Evolutionary conservation across 371 early-diverging fungal genomes (phyloP).

Genomic region (Batkoa obscura): DNA sequence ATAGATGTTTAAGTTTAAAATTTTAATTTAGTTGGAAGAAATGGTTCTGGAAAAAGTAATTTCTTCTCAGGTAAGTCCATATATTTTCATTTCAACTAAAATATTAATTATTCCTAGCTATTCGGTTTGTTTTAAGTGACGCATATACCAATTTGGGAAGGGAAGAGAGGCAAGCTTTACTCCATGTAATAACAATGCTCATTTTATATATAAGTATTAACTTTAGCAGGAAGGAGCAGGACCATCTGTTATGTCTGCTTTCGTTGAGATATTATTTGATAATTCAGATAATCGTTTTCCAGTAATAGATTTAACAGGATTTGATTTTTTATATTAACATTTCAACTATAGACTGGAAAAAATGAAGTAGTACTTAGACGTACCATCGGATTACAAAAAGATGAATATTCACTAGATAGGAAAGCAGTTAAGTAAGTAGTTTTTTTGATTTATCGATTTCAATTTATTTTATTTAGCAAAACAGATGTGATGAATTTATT

Average conservation of each 20-base stretch:
- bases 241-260: slow-evolving; percentile 83
- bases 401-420: slow-evolving; percentile 92
- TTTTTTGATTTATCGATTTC: neutral
- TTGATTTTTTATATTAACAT: neutral
- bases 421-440: slow-evolving; percentile 53
- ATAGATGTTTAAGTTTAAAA: neutral
- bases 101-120: slow-evolving; percentile 35
- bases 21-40: slow-evolving; percentile 75
- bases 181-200: slow-evolving; percentile 45
- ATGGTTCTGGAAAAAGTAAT: slow-evolving; percentile 99
- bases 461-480: slow-evolving; percentile 29
- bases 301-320: slow-evolving; percentile 19
- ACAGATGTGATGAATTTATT: slow-evolving; percentile 83
- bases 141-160: slow-evolving; percentile 78
- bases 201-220: neutral
- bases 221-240: slow-evolving; percentile 73
- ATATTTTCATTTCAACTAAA: neutral
- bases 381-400: slow-evolving; percentile 88
- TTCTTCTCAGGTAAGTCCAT: slow-evolving; percentile 68
- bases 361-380: slow-evolving; percentile 76
- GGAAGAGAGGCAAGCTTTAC: slow-evolving; percentile 82
- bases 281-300: slow-evolving; percentile 90
- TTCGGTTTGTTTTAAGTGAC: slow-evolving; percentile 91
- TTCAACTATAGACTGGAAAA: slow-evolving; percentile 16
- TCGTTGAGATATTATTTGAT: slow-evolving; percentile 95